Conservation (phyloP, 768 basidiomycete species). For the Russula ochroleuca region DNA sequence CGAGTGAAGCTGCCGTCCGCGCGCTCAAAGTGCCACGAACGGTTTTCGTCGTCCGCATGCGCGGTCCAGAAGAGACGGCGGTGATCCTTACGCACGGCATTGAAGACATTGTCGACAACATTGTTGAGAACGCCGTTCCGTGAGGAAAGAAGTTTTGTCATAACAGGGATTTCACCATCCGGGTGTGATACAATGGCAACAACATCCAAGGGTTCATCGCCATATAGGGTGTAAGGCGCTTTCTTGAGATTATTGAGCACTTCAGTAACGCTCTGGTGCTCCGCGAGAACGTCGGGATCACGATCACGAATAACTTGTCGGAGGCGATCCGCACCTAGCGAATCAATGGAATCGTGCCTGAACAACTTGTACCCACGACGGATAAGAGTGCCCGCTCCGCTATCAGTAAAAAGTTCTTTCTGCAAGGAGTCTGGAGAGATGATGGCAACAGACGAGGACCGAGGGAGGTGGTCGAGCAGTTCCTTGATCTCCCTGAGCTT, state of each 20-base stretch:
- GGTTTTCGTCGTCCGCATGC: conserved; percentile 91
- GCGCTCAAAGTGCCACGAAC: conserved; percentile 97
- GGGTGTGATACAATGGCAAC: conserved; percentile 94
- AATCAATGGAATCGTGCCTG: conserved; percentile 77
- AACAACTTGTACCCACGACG: conserved; percentile 97
- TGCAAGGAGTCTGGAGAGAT: conserved; percentile 90
- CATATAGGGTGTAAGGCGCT: conserved; percentile 89
- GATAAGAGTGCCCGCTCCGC: conserved; percentile 95
- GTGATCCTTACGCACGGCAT: conserved; percentile 93
- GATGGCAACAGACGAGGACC: conserved; percentile 96
- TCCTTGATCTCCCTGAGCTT: conserved; percentile 99
- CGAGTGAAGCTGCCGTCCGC: conserved; percentile 97
- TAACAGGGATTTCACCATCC: conserved; percentile 78
- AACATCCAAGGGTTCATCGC: conserved; percentile 96
- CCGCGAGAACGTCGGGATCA: conserved; percentile 84
- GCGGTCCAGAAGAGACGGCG: conserved; percentile 97
- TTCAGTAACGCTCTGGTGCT: conserved; percentile 80
- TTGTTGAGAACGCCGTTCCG: conserved; percentile 88
- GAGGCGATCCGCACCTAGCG: conserved; percentile 88
- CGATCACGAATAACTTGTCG: conserved; percentile 94
- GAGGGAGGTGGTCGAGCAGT: conserved; percentile 94
- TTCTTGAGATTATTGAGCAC: conserved; percentile 78
- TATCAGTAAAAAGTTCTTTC: conserved; percentile 98
- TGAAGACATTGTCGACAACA: conserved; percentile 96
- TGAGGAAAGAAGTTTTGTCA: conserved; percentile 89